A percentile compares a stretch with the other conserved stretches of the same genome.
phyloP scores from a whole-genome alignment of 192 early-diverging fungal species.

The Pilobolus umbonatus region DNA sequence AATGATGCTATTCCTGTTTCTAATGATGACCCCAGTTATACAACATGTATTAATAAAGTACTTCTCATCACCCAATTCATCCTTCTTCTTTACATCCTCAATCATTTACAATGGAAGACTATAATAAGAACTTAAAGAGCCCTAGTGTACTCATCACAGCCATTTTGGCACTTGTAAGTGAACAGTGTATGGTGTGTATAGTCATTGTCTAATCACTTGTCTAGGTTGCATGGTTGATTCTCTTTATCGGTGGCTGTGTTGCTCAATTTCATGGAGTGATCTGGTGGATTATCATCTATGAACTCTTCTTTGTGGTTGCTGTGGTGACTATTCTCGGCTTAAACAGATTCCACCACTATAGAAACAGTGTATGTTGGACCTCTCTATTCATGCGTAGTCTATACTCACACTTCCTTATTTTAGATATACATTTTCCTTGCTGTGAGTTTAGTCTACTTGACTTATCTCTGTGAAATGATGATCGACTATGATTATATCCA shows the following conservation, averaged over 20 bases:
- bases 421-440: conserved; percentile 23
- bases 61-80: too few relatives aligned
- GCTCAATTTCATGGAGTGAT: conserved; percentile 2
- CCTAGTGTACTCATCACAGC: too few relatives aligned
- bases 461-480: conserved; percentile 1
- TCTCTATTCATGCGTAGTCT: background rate
- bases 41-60: too few relatives aligned
- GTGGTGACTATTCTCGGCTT: conserved; percentile 3
- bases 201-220: too few relatives aligned
- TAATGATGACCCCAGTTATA: too few relatives aligned
- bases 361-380: conserved; percentile 3
- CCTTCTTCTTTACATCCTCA: too few relatives aligned
- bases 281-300: conserved; percentile 33
- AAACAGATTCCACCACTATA: background rate
- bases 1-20: too few relatives aligned
- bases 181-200: too few relatives aligned
- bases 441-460: conserved; percentile 23
- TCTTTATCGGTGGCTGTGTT: conserved; percentile 27
- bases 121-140: too few relatives aligned
- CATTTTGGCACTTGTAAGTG: too few relatives aligned
- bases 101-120: too few relatives aligned
- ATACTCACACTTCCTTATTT: background rate
- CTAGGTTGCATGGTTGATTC: conserved; percentile 30
- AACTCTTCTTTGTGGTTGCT: conserved; percentile 17
- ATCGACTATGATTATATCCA: background rate